A percentile compares a stretch with the other conserved stretches of the same genome.
Conservation (phyloP, 2,329 filamentous ascomycete genomes). For the Aspergillus novoparasiticus region DNA sequence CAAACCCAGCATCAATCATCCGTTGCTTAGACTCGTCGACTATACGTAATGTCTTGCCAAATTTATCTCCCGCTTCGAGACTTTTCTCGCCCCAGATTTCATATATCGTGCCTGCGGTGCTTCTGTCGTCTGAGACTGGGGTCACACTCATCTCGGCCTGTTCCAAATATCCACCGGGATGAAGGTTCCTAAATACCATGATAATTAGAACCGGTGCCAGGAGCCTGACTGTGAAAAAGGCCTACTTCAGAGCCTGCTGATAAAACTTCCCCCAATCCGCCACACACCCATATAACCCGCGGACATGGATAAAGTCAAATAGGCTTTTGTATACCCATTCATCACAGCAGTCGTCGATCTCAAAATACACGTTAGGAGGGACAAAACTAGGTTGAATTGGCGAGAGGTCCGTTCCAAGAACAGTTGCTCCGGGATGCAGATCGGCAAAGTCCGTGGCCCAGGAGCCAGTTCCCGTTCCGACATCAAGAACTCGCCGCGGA, state of each 20-base stretch:
- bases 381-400: constrained; percentile 53
- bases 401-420: constrained; percentile 31
- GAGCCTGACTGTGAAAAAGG: neutral
- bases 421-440: constrained; percentile 42
- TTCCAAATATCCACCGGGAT: constrained; percentile 40
- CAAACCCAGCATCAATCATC: constrained; percentile 27
- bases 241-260: constrained; percentile 11
- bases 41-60: constrained; percentile 33
- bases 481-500: constrained; percentile 25
- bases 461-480: constrained; percentile 28
- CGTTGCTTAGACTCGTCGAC: constrained; percentile 19
- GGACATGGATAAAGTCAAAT: constrained; percentile 51
- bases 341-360: constrained; percentile 46
- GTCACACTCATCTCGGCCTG: constrained; percentile 36
- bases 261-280: constrained; percentile 50
- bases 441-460: constrained; percentile 35
- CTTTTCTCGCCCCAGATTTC: constrained; percentile 12
- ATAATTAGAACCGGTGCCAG: neutral
- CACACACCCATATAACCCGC: constrained; percentile 49
- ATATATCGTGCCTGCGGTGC: constrained; percentile 13
- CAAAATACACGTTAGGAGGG: constrained; percentile 50
- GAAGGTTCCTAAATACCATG: neutral
- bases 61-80: constrained; percentile 12
- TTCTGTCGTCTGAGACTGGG: constrained; percentile 18
- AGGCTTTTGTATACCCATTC: constrained; percentile 41